Conservation (phyloP, 164 flowering plant genomes). For the Nelumbo lutea region DNA sequence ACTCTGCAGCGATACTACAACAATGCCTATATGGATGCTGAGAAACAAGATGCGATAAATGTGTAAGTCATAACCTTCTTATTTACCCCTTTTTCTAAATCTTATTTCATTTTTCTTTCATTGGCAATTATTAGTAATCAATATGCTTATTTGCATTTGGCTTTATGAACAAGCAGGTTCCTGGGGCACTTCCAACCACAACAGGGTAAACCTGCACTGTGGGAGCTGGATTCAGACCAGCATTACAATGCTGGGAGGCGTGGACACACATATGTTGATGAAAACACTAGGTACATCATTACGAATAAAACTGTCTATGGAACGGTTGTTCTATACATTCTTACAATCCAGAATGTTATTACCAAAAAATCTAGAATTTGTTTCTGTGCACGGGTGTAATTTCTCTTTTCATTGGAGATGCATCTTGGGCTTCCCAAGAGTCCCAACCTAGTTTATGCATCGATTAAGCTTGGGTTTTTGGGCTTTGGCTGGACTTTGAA, state of each 20-base stretch:
- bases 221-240: conserved; percentile 89
- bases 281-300: conserved; percentile 42
- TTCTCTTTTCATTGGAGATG: no score
- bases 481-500: no score
- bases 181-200: conserved; percentile 90
- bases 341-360: no score
- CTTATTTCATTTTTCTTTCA: not conserved
- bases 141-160: not conserved
- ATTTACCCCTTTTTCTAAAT: not conserved
- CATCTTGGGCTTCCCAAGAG: no score
- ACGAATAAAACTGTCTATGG: no score
- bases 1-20: conserved; percentile 71
- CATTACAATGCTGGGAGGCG: conserved; percentile 54
- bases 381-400: no score
- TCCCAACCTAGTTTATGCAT: no score
- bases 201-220: conserved; percentile 70
- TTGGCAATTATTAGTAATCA: not conserved
- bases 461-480: no score
- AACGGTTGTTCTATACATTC: no score
- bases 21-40: conserved; percentile 79
- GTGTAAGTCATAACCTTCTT: conserved; percentile 35
- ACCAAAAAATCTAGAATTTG: no score
- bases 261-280: conserved; percentile 29
- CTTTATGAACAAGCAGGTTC: conserved; percentile 46
- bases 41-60: conserved; percentile 79